A percentile compares a stretch with the other conserved stretches of the same genome.
These are phyloP conservation scores for Isabelozyma gotoi DNA, from an alignment of 805 yeast genomes.

Conservation along the genomic window DNA sequence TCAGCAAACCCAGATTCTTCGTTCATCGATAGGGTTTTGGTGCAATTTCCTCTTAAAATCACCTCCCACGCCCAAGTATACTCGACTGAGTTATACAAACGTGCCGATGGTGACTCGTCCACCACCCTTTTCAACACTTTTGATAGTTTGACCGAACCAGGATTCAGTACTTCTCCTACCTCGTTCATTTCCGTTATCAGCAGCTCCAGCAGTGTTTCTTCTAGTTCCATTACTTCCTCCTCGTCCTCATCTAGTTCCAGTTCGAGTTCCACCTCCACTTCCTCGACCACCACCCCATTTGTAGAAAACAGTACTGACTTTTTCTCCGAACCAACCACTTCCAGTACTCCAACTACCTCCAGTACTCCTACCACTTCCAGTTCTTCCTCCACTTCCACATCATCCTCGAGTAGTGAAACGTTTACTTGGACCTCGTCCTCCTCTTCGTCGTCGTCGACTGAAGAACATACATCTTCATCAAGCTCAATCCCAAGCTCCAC, in stretches of 20 bases:
- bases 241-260: not conserved
- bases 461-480: too few species aligned
- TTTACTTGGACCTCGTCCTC: too few species aligned
- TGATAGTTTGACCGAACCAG: not conserved
- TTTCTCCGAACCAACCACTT: not conserved
- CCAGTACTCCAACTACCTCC: not conserved
- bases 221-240: not conserved
- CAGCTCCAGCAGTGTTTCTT: not conserved
- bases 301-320: too few species aligned
- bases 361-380: not conserved
- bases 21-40: not conserved
- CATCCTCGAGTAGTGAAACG: too few species aligned
- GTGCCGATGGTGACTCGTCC: not conserved
- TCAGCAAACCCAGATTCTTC: not conserved
- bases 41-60: not conserved
- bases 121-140: not conserved
- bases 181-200: not conserved
- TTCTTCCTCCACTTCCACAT: not conserved
- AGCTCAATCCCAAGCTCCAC: too few species aligned
- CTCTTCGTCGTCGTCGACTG: too few species aligned
- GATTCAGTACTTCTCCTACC: not conserved
- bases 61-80: not conserved
- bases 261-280: too few species aligned
- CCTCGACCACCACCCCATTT: not conserved
- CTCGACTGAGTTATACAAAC: not conserved